Evolutionary conservation across 2,329 filamentous ascomycete genomes (phyloP).

Genomic region (Metarhizium robertsii): DNA sequence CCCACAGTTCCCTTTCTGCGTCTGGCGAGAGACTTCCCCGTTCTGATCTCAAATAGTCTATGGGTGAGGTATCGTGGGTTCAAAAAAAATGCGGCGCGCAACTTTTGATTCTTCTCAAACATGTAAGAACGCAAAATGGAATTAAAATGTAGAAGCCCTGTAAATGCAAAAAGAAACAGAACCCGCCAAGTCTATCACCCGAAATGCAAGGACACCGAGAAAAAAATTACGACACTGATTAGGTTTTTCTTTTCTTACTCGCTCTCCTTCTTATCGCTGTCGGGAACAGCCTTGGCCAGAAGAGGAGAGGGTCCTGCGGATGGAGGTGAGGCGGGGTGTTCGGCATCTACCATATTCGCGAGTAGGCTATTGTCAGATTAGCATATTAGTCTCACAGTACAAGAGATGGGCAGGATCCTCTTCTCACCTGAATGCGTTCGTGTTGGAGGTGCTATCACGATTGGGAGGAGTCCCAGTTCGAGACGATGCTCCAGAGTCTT

Average conservation of each 20-base stretch:
- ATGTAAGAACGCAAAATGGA: constrained; percentile 12
- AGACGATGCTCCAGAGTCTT: constrained; percentile 81
- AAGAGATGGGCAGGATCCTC: neutral
- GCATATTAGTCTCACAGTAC: neutral
- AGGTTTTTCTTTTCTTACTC: constrained; percentile 38
- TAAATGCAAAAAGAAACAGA: constrained; percentile 36
- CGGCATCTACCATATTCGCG: constrained; percentile 48
- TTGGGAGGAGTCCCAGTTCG: constrained; percentile 80
- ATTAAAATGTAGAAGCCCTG: constrained; percentile 24
- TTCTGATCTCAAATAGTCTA: constrained; percentile 30
- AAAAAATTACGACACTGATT: constrained; percentile 14
- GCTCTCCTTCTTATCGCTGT: constrained; percentile 45
- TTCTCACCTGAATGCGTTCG: constrained; percentile 89
- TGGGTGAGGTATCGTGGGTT: constrained; percentile 41
- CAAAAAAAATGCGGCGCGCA: constrained; percentile 21
- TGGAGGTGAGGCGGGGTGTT: constrained; percentile 60
- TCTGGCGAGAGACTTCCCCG: constrained; percentile 18
- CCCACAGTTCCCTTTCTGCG: constrained; percentile 12
- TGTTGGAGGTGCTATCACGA: constrained; percentile 50
- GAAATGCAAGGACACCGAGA: constrained; percentile 35
- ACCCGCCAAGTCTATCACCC: constrained; percentile 42
- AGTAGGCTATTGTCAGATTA: constrained; percentile 35
- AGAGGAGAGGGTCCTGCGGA: constrained; percentile 59
- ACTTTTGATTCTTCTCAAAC: constrained; percentile 38
- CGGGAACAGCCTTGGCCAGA: constrained; percentile 51